These are phyloP conservation scores for Chlorella sp. DNA, from an alignment of 139 green algal genomes.

Conservation along the genomic window DNA sequence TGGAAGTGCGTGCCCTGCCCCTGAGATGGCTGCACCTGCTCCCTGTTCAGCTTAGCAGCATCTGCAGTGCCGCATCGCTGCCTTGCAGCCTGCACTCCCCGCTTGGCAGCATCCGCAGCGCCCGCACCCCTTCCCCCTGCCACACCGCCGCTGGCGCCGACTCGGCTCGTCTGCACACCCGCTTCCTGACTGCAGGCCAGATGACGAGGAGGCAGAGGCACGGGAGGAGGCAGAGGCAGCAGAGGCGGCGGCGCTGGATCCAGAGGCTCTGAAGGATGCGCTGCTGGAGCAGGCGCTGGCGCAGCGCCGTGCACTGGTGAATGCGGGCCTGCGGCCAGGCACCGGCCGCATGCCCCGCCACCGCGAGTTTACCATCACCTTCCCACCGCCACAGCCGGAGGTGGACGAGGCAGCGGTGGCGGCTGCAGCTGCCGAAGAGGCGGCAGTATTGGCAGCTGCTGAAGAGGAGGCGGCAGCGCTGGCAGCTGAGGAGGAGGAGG, in stretches of 20 bases:
- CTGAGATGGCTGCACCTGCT: background rate
- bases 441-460: background rate
- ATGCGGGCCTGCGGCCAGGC: conserved; percentile 8
- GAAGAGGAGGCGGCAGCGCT: background rate
- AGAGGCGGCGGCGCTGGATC: conserved; percentile 22
- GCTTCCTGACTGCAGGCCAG: too few relatives aligned
- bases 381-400: background rate
- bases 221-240: background rate
- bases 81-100: background rate
- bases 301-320: conserved; percentile 16
- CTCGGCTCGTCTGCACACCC: background rate
- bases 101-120: background rate
- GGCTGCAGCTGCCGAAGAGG: background rate
- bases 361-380: conserved; percentile 7
- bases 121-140: background rate
- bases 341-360: conserved; percentile 13
- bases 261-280: conserved; percentile 42
- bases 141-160: background rate
- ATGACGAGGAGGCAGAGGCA: too few relatives aligned
- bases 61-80: background rate
- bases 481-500: background rate
- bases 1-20: background rate
- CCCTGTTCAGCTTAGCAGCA: background rate
- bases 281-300: conserved; percentile 44
- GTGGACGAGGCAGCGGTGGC: background rate